Evolutionary conservation across 176 grass and related monocot genomes (phyloP).

Genomic region (Paspalum notatum): DNA sequence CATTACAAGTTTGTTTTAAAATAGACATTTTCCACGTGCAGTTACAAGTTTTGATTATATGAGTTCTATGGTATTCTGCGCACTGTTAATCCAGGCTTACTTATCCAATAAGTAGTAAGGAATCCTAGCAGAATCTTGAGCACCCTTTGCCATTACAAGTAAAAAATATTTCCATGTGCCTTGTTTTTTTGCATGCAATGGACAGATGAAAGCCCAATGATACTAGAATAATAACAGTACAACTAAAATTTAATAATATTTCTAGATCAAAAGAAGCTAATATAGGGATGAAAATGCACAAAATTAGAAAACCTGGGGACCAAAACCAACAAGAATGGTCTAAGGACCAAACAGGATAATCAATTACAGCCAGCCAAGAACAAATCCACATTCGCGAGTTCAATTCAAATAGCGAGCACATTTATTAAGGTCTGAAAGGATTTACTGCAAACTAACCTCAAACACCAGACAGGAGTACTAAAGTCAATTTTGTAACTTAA

Average conservation of each 20-base stretch:
- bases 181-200: not conserved
- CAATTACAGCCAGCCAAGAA: not conserved
- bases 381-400: not conserved
- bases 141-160: not conserved
- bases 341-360: not conserved
- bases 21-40: not conserved
- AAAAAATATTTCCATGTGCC: not conserved
- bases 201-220: not conserved
- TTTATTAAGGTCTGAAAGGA: not conserved
- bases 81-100: not conserved
- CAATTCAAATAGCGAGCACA: not conserved
- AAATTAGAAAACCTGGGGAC: not conserved
- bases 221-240: not conserved
- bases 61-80: no score
- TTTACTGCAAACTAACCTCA: not conserved
- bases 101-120: not conserved
- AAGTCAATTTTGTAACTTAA: not conserved
- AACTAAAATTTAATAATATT: not conserved
- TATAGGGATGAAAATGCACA: not conserved
- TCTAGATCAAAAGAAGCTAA: not conserved
- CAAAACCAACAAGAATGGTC: not conserved
- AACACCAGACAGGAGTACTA: not conserved
- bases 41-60: no score
- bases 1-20: no score
- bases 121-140: not conserved